These are phyloP conservation scores for Talaromyces albobiverticillius DNA, from an alignment of 2,329 filamentous ascomycete genomes.

Conservation along the genomic window DNA sequence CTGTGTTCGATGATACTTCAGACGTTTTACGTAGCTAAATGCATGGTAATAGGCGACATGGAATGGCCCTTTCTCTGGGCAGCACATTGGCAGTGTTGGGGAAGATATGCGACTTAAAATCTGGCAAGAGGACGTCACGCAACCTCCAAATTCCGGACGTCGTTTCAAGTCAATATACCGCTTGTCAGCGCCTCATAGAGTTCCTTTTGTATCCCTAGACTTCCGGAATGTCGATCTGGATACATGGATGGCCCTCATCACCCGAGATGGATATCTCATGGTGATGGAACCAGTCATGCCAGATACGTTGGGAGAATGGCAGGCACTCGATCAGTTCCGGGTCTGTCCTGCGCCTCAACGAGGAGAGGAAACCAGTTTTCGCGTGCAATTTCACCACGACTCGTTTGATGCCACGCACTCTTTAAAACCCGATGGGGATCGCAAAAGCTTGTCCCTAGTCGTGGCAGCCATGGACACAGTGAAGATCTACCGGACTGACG, in stretches of 20 bases:
- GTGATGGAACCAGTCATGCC: conserved; percentile 84
- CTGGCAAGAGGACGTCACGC: conserved; percentile 86
- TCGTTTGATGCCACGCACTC: conserved; percentile 69
- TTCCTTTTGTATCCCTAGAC: conserved; percentile 72
- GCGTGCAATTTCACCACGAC: conserved; percentile 84
- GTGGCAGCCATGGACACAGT: conserved; percentile 83
- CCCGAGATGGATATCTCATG: conserved; percentile 74
- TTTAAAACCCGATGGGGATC: conserved; percentile 74
- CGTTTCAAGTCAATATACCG: conserved; percentile 72
- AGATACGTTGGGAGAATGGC: conserved; percentile 75
- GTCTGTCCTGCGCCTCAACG: conserved; percentile 68
- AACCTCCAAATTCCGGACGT: conserved; percentile 68
- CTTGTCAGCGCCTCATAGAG: conserved; percentile 64
- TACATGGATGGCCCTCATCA: conserved; percentile 81
- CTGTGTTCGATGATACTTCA: neutral
- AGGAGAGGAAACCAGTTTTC: conserved; percentile 84
- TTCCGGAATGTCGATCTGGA: conserved; percentile 81
- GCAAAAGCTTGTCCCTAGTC: conserved; percentile 74
- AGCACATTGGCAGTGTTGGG: conserved; percentile 82
- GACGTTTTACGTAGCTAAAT: neutral
- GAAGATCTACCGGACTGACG: conserved; percentile 74
- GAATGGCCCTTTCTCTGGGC: conserved; percentile 86
- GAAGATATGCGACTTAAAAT: conserved; percentile 88
- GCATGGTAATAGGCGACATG: conserved; percentile 68
- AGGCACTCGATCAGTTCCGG: conserved; percentile 70